phyloP scores from a whole-genome alignment of 2,329 filamentous ascomycete genomes.

The Aspergillus melleus region DNA sequence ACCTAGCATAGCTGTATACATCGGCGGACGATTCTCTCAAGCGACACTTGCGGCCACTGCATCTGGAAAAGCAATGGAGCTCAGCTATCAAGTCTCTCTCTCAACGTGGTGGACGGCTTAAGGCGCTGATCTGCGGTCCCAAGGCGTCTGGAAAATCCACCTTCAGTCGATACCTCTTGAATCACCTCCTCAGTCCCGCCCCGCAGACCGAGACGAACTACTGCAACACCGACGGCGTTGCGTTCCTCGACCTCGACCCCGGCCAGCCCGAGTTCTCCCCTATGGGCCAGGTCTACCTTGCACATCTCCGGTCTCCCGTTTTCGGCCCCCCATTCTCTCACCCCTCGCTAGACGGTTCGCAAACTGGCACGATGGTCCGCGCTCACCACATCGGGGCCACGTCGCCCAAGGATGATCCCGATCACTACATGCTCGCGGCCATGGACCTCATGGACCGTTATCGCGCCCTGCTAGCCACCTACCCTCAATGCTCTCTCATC shows the following conservation, averaged over 20 bases:
- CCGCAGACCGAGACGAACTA: slow-evolving; percentile 32
- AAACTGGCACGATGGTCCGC: slow-evolving; percentile 44
- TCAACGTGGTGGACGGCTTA: slow-evolving; percentile 38
- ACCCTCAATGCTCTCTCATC: slow-evolving; percentile 51
- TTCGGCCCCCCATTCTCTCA: slow-evolving; percentile 60
- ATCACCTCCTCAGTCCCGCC: slow-evolving; percentile 51
- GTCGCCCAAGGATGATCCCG: slow-evolving; percentile 57
- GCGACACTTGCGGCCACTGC: slow-evolving; percentile 42
- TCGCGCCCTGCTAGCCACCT: slow-evolving; percentile 39
- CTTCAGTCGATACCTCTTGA: slow-evolving; percentile 56
- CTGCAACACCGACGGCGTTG: slow-evolving; percentile 43
- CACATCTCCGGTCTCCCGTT: slow-evolving; percentile 51
- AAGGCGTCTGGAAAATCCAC: slow-evolving; percentile 62
- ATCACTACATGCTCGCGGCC: slow-evolving; percentile 55
- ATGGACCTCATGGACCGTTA: slow-evolving; percentile 55
- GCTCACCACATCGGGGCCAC: slow-evolving; percentile 56
- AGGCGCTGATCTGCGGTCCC: slow-evolving; percentile 54
- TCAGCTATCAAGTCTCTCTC: slow-evolving; percentile 45
- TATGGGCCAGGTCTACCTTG: slow-evolving; percentile 59
- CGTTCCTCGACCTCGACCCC: slow-evolving; percentile 60
- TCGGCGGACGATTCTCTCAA: slow-evolving; percentile 45
- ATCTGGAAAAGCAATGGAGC: slow-evolving; percentile 47
- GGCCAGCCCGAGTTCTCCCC: slow-evolving; percentile 60
- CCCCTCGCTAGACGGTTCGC: slow-evolving; percentile 38
- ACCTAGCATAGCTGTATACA: slow-evolving; percentile 37